These are phyloP conservation scores for Fusarium udum DNA, from an alignment of 2,329 filamentous ascomycete species.

Conservation along the genomic window DNA sequence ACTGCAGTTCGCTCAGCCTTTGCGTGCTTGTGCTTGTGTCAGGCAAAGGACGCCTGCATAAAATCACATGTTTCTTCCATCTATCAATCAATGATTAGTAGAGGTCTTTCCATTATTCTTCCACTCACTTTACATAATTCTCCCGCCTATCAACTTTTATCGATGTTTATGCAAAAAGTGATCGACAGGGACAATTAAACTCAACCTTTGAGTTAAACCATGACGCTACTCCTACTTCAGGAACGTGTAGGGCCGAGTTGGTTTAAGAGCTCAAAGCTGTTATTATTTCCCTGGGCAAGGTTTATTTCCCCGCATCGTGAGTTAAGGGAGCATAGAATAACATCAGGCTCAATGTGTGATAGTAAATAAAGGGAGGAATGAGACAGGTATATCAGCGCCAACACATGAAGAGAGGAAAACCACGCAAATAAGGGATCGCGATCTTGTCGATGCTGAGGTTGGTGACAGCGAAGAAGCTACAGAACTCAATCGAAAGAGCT, in stretches of 20 bases:
- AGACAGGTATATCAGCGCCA: neutral
- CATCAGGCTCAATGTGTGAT: neutral
- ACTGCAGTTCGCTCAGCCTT: neutral
- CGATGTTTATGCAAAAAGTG: neutral
- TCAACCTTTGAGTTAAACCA: constrained; percentile 24
- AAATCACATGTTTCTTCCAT: neutral
- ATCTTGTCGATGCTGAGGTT: neutral
- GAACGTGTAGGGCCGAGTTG: neutral
- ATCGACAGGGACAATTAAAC: constrained; percentile 21
- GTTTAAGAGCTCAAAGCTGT: neutral
- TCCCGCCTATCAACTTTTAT: neutral
- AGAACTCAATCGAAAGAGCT: neutral
- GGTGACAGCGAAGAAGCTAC: neutral
- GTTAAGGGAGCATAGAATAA: neutral
- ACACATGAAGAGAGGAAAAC: neutral
- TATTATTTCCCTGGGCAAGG: neutral
- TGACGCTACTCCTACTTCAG: constrained; percentile 36
- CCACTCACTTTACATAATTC: neutral
- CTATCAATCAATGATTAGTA: neutral
- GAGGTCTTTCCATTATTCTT: neutral
- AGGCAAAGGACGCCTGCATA: neutral
- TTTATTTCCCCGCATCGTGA: constrained; percentile 9
- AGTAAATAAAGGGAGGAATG: neutral
- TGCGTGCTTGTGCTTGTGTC: neutral
- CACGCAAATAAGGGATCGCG: neutral